Evolutionary conservation across 2,329 filamentous ascomycete genomes (phyloP), one percentile per base, ranked within the genome.

Genomic region (Colletotrichum sp.): DNA sequence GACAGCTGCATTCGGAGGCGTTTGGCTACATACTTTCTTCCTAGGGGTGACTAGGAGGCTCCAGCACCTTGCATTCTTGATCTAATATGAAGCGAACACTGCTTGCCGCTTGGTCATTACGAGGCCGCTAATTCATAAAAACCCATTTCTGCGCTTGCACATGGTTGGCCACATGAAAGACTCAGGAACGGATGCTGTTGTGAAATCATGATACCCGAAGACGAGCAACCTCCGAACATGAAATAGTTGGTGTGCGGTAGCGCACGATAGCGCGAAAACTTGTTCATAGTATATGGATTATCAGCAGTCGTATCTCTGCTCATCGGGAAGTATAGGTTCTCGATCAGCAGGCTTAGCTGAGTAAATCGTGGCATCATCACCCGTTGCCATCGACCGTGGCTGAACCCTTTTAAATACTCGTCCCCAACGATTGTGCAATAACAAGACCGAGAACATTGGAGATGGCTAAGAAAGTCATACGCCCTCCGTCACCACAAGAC

Each of bases 1-100:
- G 52, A 56, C 36, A 59, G 38, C 36, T 66, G 73, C 73, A 72
- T 74, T 10, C 28, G 38, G 52, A 72, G 73, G 73, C 73, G 73
- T 74, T 66, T 55, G 32, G 73, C 13, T 7, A 48, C 21, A 52
- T 52, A 21, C 43, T 30, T 71, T 58, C 30, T 43, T 58, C 34
- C 18, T 26, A 26, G 14, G 14, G 67, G 36, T 56, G 43, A 18
- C 30, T 56, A 30, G 67, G 48, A 43, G 30, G 6, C 16, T 32
- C 71, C 36, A 66, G 68, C 21, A 70, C 67, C 71, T 64, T 72
- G 36, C 36, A 70, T 70, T 56, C 59, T 52, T 38, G 18, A 52
- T 18, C 21, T 66, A 66, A 66, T 65, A 14, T 36, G 28, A 59
- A 65, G 48, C 36, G 21, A n/a, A 63, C 28, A n/a, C 32, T 55